These are phyloP conservation scores for Vanderwaltozyma polyspora DNA, from an alignment of 805 yeast genomes.

Conservation along the genomic window DNA sequence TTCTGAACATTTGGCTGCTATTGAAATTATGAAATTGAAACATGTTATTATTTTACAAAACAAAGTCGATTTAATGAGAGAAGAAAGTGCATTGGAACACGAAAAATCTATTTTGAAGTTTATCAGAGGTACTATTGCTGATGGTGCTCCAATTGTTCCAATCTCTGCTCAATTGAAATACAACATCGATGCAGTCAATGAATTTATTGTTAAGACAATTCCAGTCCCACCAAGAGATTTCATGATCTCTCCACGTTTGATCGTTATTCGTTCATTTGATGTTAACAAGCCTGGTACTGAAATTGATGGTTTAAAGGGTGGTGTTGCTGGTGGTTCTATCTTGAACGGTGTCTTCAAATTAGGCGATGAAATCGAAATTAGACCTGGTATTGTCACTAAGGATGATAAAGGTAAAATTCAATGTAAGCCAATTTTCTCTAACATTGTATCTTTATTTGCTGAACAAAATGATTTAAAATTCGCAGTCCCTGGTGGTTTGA, in stretches of 20 bases:
- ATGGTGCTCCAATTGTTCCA: conserved; percentile 98
- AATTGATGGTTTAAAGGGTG: conserved; percentile 93
- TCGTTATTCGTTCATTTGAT: conserved; percentile 96
- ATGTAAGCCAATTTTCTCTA: conserved; percentile 91
- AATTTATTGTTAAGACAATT: conserved; percentile 81
- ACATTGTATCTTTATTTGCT: conserved; percentile 88
- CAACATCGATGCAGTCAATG: conserved; percentile 97
- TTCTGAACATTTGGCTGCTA: conserved; percentile 97
- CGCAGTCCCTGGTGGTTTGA: conserved; percentile 99
- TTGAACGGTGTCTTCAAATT: conserved; percentile 92
- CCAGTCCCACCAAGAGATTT: conserved; percentile 97
- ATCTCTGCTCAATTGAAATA: conserved; percentile 97
- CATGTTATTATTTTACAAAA: conserved; percentile 94
- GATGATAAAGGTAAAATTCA: conserved; percentile 80
- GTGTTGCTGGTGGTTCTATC: conserved; percentile 99
- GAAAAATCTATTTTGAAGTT: conserved; percentile 84
- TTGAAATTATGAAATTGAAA: conserved; percentile 96
- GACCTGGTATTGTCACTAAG: conserved; percentile 98
- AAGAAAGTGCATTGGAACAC: conserved; percentile 92
- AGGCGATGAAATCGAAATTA: conserved; percentile 96
- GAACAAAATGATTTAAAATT: conserved; percentile 96
- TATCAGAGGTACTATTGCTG: conserved; percentile 96
- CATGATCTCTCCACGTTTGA: conserved; percentile 83
- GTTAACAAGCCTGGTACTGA: conserved; percentile 99
- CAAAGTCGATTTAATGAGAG: conserved; percentile 97